Evolutionary conservation across 345 rosid genomes (phyloP).

Genomic region (Euphorbia lathyris): DNA sequence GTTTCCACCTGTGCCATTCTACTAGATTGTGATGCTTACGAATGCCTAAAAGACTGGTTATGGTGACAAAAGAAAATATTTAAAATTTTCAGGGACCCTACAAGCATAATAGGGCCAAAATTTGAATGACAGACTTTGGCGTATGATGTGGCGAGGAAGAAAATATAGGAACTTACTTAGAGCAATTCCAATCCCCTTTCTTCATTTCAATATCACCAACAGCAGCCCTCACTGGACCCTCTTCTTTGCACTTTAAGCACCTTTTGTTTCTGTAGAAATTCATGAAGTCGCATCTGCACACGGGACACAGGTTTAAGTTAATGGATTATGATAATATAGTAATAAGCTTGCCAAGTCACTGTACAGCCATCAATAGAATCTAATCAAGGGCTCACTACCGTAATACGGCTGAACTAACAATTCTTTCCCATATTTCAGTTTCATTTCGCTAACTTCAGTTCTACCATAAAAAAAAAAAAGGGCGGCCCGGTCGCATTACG

Average conservation of each 20-base stretch:
- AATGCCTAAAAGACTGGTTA: too few relatives aligned
- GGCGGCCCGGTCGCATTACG: too few relatives aligned
- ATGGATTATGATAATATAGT: background rate
- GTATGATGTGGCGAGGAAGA: background rate
- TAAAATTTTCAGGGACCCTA: too few relatives aligned
- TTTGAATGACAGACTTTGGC: too few relatives aligned
- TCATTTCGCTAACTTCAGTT: background rate
- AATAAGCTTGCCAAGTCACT: background rate
- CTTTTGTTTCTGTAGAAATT: constrained; percentile 59
- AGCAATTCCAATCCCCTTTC: constrained; percentile 82
- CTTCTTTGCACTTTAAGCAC: constrained; percentile 63
- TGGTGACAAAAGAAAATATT: too few relatives aligned
- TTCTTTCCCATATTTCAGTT: background rate
- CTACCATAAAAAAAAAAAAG: background rate
- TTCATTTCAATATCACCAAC: constrained; percentile 50
- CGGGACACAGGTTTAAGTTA: constrained; percentile 12
- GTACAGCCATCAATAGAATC: background rate
- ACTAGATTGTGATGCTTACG: too few relatives aligned
- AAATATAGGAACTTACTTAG: constrained; percentile 39
- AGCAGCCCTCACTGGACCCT: constrained; percentile 49
- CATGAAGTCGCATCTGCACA: constrained; percentile 56
- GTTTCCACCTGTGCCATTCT: too few relatives aligned
- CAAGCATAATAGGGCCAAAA: too few relatives aligned
- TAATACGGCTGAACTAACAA: too few relatives aligned
- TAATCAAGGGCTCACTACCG: background rate